A percentile compares a stretch with the other conserved stretches of the same genome.
Evolutionary conservation across 371 early-diverging fungal genomes (phyloP).

Genomic region (Mucor circinelloides): DNA sequence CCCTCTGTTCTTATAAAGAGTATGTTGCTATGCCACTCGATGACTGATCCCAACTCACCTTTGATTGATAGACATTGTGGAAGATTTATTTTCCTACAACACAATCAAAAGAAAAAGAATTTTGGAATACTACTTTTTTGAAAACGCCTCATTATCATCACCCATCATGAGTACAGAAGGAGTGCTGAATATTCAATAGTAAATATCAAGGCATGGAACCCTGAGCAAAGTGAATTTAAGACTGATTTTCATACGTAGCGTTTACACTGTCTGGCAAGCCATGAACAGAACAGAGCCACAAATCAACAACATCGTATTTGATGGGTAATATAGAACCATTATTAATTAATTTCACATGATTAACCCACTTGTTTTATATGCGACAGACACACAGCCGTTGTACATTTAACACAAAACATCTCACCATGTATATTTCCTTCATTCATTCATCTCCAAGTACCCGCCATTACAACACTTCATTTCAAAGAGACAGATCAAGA

Average conservation of each 20-base stretch:
- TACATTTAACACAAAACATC: constrained; percentile 56
- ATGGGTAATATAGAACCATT: constrained; percentile 38
- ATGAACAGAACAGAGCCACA: constrained; percentile 60
- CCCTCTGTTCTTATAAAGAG: constrained; percentile 38
- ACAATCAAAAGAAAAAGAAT: constrained; percentile 39
- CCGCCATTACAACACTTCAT: constrained; percentile 56
- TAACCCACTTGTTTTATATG: neutral
- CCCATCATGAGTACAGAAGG: constrained; percentile 64
- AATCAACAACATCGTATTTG: constrained; percentile 60
- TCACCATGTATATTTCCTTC: constrained; percentile 55
- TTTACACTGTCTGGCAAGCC: constrained; percentile 65
- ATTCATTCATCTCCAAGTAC: constrained; percentile 48
- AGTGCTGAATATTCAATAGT: constrained; percentile 58
- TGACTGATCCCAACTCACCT: neutral
- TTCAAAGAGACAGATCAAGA: constrained; percentile 55
- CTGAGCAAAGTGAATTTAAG: neutral
- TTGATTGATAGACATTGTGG: constrained; percentile 34
- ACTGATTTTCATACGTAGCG: constrained; percentile 26
- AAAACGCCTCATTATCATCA: constrained; percentile 45
- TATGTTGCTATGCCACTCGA: neutral
- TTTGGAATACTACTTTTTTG: constrained; percentile 47
- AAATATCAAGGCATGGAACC: neutral
- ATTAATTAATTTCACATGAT: constrained; percentile 5
- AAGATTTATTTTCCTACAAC: constrained; percentile 49
- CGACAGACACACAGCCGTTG: constrained; percentile 55